Conservation (phyloP, 106 monocot species). For the Gastrodia elata region DNA sequence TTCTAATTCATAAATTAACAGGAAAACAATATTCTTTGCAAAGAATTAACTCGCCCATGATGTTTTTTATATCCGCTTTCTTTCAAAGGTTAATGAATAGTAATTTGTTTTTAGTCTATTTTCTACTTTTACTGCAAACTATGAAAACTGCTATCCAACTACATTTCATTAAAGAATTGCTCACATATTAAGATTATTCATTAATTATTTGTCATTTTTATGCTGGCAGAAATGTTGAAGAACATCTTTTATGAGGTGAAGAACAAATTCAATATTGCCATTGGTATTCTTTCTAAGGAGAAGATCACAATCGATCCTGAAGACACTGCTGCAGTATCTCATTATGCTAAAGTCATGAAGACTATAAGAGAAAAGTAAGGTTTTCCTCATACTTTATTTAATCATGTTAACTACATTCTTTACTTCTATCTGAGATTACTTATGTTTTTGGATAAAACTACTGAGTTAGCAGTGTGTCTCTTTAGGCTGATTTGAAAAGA, state of each 20-base stretch:
- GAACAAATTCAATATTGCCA: constrained; percentile 73
- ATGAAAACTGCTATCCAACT: background rate
- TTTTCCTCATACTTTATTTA: background rate
- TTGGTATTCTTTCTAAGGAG: constrained; percentile 65
- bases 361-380: constrained; percentile 84
- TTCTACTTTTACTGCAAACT: background rate
- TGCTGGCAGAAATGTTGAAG: constrained; percentile 73
- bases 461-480: background rate
- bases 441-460: background rate
- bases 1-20: background rate
- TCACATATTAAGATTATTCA: background rate
- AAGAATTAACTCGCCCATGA: background rate
- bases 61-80: background rate
- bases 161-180: background rate
- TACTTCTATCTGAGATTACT: background rate
- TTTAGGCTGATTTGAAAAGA: background rate
- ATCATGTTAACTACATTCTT: background rate
- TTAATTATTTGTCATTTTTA: constrained; percentile 7
- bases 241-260: constrained; percentile 92
- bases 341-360: constrained; percentile 79
- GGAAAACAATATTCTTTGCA: background rate
- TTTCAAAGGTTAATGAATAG: background rate
- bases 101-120: background rate
- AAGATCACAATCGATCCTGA: constrained; percentile 92
- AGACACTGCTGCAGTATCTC: constrained; percentile 68